Percentiles rank a stretch among this genome's conserved stretches.
Evolutionary conservation across 1,284 basidiomycete species (phyloP).

Genomic region (Ganoderma lucidum): DNA sequence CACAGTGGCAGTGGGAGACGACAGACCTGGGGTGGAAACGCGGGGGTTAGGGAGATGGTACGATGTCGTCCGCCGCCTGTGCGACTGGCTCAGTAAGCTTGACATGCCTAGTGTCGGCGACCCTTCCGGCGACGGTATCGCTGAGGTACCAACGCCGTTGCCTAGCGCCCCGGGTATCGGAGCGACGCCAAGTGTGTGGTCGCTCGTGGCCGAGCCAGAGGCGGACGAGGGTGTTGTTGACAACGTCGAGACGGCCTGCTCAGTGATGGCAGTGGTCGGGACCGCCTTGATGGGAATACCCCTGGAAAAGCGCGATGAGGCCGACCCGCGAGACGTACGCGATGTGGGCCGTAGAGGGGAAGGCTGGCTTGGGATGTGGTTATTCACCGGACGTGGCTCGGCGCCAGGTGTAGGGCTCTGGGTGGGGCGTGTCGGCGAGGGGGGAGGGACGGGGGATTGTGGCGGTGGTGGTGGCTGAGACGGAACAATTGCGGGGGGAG

Average conservation of each 20-base stretch:
- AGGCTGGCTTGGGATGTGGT: slow-evolving; percentile 38
- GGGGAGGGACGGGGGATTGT: slow-evolving; percentile 38
- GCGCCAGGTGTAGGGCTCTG: slow-evolving; percentile 37
- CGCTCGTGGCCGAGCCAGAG: slow-evolving; percentile 23
- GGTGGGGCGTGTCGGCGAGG: slow-evolving; percentile 22
- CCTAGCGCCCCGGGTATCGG: slow-evolving; percentile 18
- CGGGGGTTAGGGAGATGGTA: slow-evolving; percentile 55
- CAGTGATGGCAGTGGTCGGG: slow-evolving; percentile 73
- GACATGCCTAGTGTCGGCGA: slow-evolving; percentile 65
- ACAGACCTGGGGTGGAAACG: slow-evolving; percentile 46
- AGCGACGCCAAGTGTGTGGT: slow-evolving; percentile 16
- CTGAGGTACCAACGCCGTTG: slow-evolving; percentile 21
- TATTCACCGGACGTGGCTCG: slow-evolving; percentile 39
- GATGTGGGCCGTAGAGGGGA: slow-evolving; percentile 74
- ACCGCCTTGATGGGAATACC: slow-evolving; percentile 68
- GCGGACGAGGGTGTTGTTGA: slow-evolving; percentile 27
- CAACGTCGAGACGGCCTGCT: slow-evolving; percentile 51
- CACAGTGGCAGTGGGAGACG: slow-evolving; percentile 35
- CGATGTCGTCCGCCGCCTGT: slow-evolving; percentile 61
- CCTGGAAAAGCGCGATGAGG: slow-evolving; percentile 68
- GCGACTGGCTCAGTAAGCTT: slow-evolving; percentile 45
- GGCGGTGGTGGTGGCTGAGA: slow-evolving; percentile 17
- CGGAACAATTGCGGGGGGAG: slow-evolving; percentile 13
- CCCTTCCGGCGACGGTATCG: slow-evolving; percentile 64
- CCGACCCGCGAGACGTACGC: slow-evolving; percentile 69